Conservation (phyloP, 768 basidiomycete species). For the Termitomyces sp. region DNA sequence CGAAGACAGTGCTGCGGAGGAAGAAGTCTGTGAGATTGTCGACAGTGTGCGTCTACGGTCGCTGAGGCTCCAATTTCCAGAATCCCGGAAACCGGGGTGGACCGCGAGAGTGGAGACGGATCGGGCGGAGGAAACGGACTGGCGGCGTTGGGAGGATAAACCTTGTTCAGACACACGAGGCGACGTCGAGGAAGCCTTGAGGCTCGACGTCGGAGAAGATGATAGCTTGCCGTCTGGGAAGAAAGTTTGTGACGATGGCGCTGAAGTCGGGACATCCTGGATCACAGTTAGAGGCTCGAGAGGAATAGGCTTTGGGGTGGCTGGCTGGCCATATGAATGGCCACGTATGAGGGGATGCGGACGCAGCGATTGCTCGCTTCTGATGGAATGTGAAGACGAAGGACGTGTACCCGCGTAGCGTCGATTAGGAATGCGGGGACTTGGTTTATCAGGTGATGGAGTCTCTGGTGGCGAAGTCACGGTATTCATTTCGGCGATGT, state of each 20-base stretch:
- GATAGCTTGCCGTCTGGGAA: conserved; percentile 20
- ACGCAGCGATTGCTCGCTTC: conserved; percentile 34
- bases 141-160: conserved; percentile 32
- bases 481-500: background rate
- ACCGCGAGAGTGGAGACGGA: conserved; percentile 56
- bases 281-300: conserved; percentile 59
- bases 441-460: conserved; percentile 17
- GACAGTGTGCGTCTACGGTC: conserved; percentile 54
- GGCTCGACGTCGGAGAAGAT: conserved; percentile 27
- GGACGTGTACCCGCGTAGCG: conserved; percentile 48
- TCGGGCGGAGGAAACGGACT: conserved; percentile 47
- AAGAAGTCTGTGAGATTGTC: conserved; percentile 46
- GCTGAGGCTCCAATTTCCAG: conserved; percentile 17
- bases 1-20: conserved; percentile 53
- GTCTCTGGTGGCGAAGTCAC: background rate
- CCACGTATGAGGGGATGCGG: conserved; percentile 79
- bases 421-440: conserved; percentile 28
- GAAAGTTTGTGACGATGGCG: conserved; percentile 29
- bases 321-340: conserved; percentile 52
- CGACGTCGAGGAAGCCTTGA: conserved; percentile 22
- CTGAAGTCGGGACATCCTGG: conserved; percentile 38
- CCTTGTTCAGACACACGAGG: conserved; percentile 17
- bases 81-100: conserved; percentile 27
- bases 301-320: conserved; percentile 42
- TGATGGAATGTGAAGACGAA: conserved; percentile 57